These are phyloP conservation scores for Prorocentrum cordatum DNA, from an alignment of 169 alveolate species.

Conservation along the genomic window DNA sequence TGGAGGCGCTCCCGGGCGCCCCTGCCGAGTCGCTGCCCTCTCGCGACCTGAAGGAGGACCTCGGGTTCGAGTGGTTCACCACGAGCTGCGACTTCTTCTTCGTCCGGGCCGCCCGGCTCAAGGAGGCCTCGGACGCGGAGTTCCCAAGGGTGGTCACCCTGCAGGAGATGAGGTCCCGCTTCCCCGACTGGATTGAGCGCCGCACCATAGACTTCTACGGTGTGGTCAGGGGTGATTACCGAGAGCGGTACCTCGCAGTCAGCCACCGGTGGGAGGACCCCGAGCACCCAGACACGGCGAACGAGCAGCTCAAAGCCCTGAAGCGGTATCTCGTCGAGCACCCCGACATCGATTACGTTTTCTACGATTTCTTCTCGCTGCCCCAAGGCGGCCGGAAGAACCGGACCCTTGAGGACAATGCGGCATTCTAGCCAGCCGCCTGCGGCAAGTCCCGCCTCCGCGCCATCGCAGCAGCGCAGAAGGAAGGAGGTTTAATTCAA, in stretches of 20 bases:
- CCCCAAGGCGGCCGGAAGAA: no score
- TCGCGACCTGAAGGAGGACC: no score
- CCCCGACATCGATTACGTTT: not conserved
- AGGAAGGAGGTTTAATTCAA: no score
- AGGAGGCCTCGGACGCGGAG: not conserved
- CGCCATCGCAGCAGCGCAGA: no score
- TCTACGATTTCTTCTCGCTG: not conserved
- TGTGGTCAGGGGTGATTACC: not conserved
- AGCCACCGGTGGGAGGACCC: not conserved
- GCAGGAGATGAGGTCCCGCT: no score
- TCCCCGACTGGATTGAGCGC: not conserved
- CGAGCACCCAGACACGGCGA: not conserved
- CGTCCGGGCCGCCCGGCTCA: not conserved
- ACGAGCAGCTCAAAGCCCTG: not conserved
- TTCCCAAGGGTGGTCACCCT: not conserved
- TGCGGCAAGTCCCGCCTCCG: no score
- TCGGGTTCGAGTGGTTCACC: no score
- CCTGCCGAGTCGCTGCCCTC: no score
- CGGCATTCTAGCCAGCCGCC: no score
- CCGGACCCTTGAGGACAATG: no score
- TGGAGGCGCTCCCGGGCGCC: no score
- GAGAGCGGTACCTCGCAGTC: not conserved
- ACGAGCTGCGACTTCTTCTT: no score
- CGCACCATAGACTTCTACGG: not conserved
- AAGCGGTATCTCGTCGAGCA: not conserved